Evolutionary conservation across 148 eudicot genomes (phyloP), one percentile per base, ranked within the genome.

Genomic region (Rhododendron ferrugineum): DNA sequence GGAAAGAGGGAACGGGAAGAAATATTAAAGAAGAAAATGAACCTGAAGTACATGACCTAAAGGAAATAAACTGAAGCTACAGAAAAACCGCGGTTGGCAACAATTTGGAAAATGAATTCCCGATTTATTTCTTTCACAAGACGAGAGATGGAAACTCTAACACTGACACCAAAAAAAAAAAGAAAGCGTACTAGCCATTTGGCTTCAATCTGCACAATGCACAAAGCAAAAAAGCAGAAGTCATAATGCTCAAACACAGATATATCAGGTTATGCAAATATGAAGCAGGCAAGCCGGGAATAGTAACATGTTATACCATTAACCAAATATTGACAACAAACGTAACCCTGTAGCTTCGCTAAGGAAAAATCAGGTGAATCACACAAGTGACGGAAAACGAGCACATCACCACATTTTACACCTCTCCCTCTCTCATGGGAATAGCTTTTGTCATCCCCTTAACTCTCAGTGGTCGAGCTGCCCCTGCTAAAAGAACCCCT

Each of bases 401-500:
- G 37, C 46, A 18, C 37, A 36, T 74, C 78, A 74, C 78, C 78
- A 74, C 46, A 34, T 74, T 36, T 15, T 32, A 73, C 77, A 15
- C 22, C 78, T 74, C 44, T 34, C n/a, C 20, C 78, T 74, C 78
- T 74, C 78, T 73, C 77, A 73, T 34, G 5, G 34, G 73, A 34
- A 13, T 34, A 16, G 34, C 42, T 84, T 26, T 76, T 20, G 54
- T 60, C 64, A 77, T 78, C 60, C 68, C 81, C 88, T 89, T 84
- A 91, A 87, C 32, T 91, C 52, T 91, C 89, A 0, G 85, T 49
- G 28, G 90, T 82, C 49, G 86, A 82, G 79, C 87, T 86, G 70
- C 86, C 85, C 80, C 88, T 74, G 84, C 88, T 62, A 85, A 86
- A 78, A 34, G 91, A 87, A 80, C 89, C 89, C 22, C 89, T 89